These are phyloP conservation scores for Albatrellus sp. DNA, from an alignment of 1,284 basidiomycete genomes.

Conservation along the genomic window DNA sequence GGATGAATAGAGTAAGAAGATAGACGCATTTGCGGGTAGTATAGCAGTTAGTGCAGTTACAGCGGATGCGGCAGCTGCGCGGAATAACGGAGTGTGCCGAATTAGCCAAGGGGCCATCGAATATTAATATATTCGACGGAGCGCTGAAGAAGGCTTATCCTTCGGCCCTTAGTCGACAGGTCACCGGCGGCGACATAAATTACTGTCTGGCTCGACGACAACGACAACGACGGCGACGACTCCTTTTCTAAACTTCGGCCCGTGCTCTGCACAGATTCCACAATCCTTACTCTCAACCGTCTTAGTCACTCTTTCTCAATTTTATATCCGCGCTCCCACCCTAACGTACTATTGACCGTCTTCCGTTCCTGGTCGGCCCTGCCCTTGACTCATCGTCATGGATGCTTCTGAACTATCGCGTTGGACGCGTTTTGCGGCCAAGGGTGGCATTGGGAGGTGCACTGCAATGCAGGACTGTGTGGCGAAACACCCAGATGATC, in stretches of 20 bases:
- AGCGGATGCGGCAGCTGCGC: too few relatives aligned
- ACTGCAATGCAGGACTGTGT: conserved; percentile 65
- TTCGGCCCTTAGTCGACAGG: too few relatives aligned
- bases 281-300: background rate
- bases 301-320: background rate
- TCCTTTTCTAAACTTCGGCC: background rate
- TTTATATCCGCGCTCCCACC: background rate
- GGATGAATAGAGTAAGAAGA: too few relatives aligned
- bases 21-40: too few relatives aligned
- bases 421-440: conserved; percentile 71
- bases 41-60: too few relatives aligned
- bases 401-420: conserved; percentile 60
- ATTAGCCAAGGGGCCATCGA: too few relatives aligned
- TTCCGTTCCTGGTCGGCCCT: background rate
- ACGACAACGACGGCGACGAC: too few relatives aligned
- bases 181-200: too few relatives aligned
- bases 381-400: conserved; percentile 25
- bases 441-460: conserved; percentile 72
- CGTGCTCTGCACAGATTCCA: background rate
- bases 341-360: background rate
- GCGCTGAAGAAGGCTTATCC: too few relatives aligned
- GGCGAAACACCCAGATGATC: conserved; percentile 63
- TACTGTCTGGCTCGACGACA: too few relatives aligned
- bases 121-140: too few relatives aligned
- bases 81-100: too few relatives aligned